These are phyloP conservation scores for Termitomyces sp. DNA, from an alignment of 1,284 basidiomycete genomes.

Conservation along the genomic window DNA sequence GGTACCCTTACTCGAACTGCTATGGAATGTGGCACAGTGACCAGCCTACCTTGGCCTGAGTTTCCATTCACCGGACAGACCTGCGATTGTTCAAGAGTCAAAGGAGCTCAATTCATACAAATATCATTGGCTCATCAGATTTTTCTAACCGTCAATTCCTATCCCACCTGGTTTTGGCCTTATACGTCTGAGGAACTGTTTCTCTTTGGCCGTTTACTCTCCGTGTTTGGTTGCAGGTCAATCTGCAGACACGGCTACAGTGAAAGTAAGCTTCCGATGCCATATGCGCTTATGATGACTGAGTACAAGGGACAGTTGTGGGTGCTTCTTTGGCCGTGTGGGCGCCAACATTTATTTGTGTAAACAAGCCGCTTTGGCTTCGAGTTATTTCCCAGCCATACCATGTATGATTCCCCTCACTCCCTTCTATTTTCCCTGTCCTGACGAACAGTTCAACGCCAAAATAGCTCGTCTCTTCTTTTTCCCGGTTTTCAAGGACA, in stretches of 20 bases:
- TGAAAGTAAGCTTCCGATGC: neutral
- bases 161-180: neutral
- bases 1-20: conserved; percentile 9
- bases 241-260: neutral
- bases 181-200: neutral
- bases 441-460: conserved; percentile 3
- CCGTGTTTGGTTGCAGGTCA: neutral
- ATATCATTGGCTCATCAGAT: conserved; percentile 7
- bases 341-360: conserved; percentile 28
- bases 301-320: conserved; percentile 18
- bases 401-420: conserved; percentile 11
- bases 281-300: neutral
- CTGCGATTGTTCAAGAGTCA: conserved; percentile 13
- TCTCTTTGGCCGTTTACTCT: neutral
- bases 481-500: neutral
- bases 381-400: conserved; percentile 7
- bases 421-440: conserved; percentile 11
- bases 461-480: neutral
- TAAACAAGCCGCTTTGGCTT: conserved; percentile 30
- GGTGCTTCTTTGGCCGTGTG: conserved; percentile 29
- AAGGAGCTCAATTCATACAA: conserved; percentile 12
- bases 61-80: conserved; percentile 9
- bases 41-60: conserved; percentile 9
- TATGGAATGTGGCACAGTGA: conserved; percentile 18
- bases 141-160: neutral